Evolutionary conservation across 768 basidiomycete genomes (phyloP).

Genomic region (Suillus luteus): DNA sequence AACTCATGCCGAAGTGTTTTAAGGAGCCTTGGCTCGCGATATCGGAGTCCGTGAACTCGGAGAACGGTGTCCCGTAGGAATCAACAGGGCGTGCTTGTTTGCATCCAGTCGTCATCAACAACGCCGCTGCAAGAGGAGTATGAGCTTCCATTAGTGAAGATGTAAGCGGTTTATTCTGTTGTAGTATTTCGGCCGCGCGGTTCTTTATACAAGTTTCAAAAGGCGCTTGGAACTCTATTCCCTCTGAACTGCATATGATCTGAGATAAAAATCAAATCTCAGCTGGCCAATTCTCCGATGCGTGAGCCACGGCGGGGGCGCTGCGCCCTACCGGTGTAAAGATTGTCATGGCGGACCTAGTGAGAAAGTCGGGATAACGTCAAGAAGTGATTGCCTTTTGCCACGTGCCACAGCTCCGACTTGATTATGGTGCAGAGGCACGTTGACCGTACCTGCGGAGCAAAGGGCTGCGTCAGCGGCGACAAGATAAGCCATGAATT

Average conservation of each 20-base stretch:
- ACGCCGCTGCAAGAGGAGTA: neutral
- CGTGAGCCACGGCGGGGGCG: neutral
- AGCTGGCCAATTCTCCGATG: neutral
- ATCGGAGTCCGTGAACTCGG: neutral
- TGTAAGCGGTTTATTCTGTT: neutral
- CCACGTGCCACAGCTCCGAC: neutral
- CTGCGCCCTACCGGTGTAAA: neutral
- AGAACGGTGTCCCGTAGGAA: neutral
- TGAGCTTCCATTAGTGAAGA: neutral
- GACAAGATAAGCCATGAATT: neutral
- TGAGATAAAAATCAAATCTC: neutral
- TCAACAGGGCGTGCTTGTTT: neutral
- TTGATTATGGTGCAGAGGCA: neutral
- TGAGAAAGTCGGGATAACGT: neutral
- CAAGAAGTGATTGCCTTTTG: neutral
- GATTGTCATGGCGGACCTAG: neutral
- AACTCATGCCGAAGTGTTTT: neutral
- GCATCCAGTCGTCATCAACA: neutral
- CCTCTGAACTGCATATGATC: neutral
- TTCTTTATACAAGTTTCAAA: neutral
- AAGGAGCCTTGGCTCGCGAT: neutral
- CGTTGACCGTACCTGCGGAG: neutral
- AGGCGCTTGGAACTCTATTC: neutral
- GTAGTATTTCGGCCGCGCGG: no score
- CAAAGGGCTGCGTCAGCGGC: neutral